Evolutionary conservation across 2,329 filamentous ascomycete genomes (phyloP).

Genomic region (Parascedosporium putredinis): DNA sequence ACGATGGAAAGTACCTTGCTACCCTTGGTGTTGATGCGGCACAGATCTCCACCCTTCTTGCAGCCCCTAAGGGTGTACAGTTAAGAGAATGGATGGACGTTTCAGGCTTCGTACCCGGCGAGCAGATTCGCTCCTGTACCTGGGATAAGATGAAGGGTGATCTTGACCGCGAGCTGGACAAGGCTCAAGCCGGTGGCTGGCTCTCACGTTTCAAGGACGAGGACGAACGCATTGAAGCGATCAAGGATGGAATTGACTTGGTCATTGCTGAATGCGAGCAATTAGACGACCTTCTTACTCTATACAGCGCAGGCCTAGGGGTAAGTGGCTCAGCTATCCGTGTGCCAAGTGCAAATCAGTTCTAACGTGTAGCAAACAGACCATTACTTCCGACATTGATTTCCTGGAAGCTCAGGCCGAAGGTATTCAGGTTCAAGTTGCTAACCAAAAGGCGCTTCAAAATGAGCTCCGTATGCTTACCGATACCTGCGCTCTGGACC

Average conservation of each 20-base stretch:
- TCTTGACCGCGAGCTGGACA: slow-evolving; percentile 77
- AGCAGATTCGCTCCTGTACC: slow-evolving; percentile 61
- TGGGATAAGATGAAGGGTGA: slow-evolving; percentile 75
- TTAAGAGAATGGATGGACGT: slow-evolving; percentile 77
- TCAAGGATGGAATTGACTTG: slow-evolving; percentile 76
- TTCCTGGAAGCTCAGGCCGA: slow-evolving; percentile 97
- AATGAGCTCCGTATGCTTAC: slow-evolving; percentile 83
- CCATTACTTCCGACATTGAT: slow-evolving; percentile 86
- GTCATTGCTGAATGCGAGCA: slow-evolving; percentile 95
- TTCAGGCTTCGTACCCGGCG: slow-evolving; percentile 76
- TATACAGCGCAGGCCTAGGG: slow-evolving; percentile 90
- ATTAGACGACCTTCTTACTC: slow-evolving; percentile 81
- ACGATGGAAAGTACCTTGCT: slow-evolving; percentile 69
- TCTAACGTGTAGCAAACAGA: slow-evolving; percentile 39
- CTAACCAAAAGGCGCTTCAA: slow-evolving; percentile 90
- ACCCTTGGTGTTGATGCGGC: slow-evolving; percentile 64
- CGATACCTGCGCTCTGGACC: slow-evolving; percentile 80
- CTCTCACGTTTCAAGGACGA: slow-evolving; percentile 74
- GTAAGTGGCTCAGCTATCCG: slow-evolving; percentile 38
- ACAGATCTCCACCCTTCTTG: slow-evolving; percentile 44
- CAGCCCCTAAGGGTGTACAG: slow-evolving; percentile 59
- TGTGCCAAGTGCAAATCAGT: neutral
- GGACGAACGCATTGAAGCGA: slow-evolving; percentile 78
- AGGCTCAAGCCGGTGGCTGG: slow-evolving; percentile 89
- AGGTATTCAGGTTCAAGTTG: slow-evolving; percentile 90